phyloP scores from a whole-genome alignment of 2,329 filamentous ascomycete genomes.

The Grosmannia penicillata region DNA sequence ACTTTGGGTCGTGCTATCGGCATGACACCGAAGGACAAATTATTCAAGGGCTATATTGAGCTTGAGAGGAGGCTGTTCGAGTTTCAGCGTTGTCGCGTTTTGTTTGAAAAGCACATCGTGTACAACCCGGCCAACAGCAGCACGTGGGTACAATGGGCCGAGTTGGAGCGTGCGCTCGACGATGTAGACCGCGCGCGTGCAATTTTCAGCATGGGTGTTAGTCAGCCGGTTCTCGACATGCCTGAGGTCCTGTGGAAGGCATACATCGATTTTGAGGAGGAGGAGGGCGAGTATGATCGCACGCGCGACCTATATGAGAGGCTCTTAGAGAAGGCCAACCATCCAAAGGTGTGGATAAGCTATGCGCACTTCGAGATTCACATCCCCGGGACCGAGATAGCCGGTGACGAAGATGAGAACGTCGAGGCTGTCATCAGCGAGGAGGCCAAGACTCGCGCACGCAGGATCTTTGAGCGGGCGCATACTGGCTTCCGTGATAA shows the following conservation, averaged over 20 bases:
- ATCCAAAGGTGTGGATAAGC: constrained; percentile 98
- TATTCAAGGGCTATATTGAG: constrained; percentile 88
- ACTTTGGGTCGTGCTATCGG: constrained; percentile 81
- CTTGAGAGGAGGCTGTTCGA: constrained; percentile 89
- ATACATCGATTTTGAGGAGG: constrained; percentile 97
- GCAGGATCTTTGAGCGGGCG: constrained; percentile 72
- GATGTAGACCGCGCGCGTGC: constrained; percentile 76
- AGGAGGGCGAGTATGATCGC: constrained; percentile 78
- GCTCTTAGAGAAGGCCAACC: constrained; percentile 84
- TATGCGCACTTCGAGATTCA: constrained; percentile 98
- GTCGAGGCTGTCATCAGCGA: constrained; percentile 59
- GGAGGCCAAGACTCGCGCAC: constrained; percentile 67
- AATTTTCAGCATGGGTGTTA: constrained; percentile 83
- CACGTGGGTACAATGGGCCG: constrained; percentile 93
- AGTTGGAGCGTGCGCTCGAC: constrained; percentile 81
- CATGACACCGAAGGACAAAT: constrained; percentile 88
- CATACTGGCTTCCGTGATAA: constrained; percentile 78
- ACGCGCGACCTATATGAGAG: constrained; percentile 78
- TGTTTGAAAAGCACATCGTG: constrained; percentile 89
- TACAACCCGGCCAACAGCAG: constrained; percentile 84
- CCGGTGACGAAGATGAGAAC: constrained; percentile 38
- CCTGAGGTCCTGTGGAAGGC: constrained; percentile 95
- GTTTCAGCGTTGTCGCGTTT: constrained; percentile 75
- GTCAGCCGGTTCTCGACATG: constrained; percentile 81
- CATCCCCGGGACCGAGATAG: constrained; percentile 56